Base-by-base conservation (phyloP, 352 stramenopile genomes). In the Globisporangium nagaii region DNA sequence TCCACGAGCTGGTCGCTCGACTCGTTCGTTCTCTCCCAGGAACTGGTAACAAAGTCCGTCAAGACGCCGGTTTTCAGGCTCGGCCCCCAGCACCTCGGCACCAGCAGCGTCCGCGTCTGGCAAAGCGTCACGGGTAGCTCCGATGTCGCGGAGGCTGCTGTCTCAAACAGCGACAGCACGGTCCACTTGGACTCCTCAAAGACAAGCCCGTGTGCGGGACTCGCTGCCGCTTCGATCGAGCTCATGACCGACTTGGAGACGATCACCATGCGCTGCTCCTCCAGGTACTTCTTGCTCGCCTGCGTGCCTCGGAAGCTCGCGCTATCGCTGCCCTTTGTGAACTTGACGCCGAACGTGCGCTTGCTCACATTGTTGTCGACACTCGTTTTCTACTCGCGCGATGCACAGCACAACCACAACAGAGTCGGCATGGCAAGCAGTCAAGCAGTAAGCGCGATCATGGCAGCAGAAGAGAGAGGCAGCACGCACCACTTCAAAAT, bases 291-390 rank as follows among this genome's bases (percentile, higher is more conserved):
- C 36, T 41, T 41, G 17, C n/a, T 41, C 36, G 2, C 17, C 36
- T 41, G 36, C 7, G 36, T 24, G n/a, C 36, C 36, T 15, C 36
- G 36, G n/a, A 41, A 41, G 36, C 36, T 41, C 17, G 17, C 36
- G 13, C 4, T 22, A 9, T 41, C 0, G 36, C 36, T 22, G 17
- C 36, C 36, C 22, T n/a, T 41, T 7, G 36, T 41, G 8, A 41
- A 41, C 4, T 15, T 41, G 7, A n/a, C 36, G 7, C 36, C 36
- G 22, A 41, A 41, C 0, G 2, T 41, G 36, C 36, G n/a, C 17
- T 41, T 41, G 36, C 36, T 41, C 36, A 41, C 36, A n/a, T 41
- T n/a, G 36, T 41, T 41, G 36, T 41, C n/a, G 36, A n/a, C n/a
- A n/a, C n/a, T n/a, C n/a, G 36, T 10, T 41, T 24, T 15, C 36